These are phyloP conservation scores for Phytophthora syringae DNA, from an alignment of 352 stramenopile species.

Conservation along the genomic window DNA sequence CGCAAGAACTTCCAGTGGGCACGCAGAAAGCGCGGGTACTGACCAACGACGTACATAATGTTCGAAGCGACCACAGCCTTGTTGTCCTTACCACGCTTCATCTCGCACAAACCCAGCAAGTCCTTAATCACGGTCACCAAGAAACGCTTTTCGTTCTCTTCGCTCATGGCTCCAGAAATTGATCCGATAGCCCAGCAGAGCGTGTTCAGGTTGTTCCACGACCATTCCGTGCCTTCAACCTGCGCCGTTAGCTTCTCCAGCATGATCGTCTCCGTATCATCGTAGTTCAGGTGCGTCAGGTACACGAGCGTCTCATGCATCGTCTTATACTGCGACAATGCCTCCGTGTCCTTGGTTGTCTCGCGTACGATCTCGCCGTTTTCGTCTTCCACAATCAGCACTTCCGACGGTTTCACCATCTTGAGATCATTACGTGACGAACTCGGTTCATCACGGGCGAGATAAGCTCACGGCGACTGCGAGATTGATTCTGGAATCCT, in stretches of 20 bases:
- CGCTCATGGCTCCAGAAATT: slow-evolving; percentile 98
- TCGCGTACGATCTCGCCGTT: slow-evolving; percentile 97
- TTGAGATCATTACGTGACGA: slow-evolving; percentile 97
- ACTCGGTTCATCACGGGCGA: slow-evolving; percentile 94
- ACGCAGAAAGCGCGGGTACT: slow-evolving; percentile 99
- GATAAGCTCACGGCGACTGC: slow-evolving; percentile 73
- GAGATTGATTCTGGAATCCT: slow-evolving; percentile 57
- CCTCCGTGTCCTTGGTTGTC: slow-evolving; percentile 99
- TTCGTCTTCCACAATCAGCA: slow-evolving; percentile 99
- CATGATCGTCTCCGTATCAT: slow-evolving; percentile 99
- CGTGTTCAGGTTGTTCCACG: slow-evolving; percentile 99
- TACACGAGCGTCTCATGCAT: slow-evolving; percentile 99
- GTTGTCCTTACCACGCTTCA: slow-evolving; percentile 99
- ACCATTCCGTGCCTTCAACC: slow-evolving; percentile 89
- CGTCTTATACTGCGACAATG: slow-evolving; percentile 99
- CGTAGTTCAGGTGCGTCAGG: slow-evolving; percentile 99
- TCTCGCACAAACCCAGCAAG: slow-evolving; percentile 96
- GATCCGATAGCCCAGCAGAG: slow-evolving; percentile 99
- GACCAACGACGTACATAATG: slow-evolving; percentile 99
- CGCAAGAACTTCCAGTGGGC: slow-evolving; percentile 99
- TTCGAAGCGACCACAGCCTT: slow-evolving; percentile 99
- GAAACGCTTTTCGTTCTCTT: slow-evolving; percentile 99
- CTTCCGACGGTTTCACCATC: slow-evolving; percentile 99
- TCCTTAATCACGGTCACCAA: slow-evolving; percentile 99
- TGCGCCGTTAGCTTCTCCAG: slow-evolving; percentile 96